Evolutionary conservation across 2,329 filamentous ascomycete species (phyloP), one percentile per base, ranked within the genome.

Genomic region (Teratosphaeriaceae sp.): DNA sequence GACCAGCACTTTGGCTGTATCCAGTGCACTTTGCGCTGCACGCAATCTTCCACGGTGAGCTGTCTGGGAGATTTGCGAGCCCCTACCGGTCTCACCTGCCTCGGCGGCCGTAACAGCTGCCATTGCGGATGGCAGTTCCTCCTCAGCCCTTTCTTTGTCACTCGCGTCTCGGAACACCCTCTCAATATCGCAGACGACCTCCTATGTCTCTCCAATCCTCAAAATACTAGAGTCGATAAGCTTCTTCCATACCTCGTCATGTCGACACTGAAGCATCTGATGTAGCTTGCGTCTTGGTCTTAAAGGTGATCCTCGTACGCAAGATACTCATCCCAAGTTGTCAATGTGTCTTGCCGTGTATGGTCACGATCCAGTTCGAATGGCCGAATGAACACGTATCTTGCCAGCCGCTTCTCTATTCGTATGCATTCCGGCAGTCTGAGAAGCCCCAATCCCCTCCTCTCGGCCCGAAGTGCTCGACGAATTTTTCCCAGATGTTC

Each of bases 261-360:
- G 27, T 30, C 27, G 27, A 30, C 27, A 30, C 27, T 30, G 27
- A 12, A 30, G 27, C 4, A 30, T 30, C 11, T 30, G 27, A 30
- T 30, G 27, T 30, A 30, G 27, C 27, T 30, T 30, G 27, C 27
- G 27, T 30, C 27, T 30, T 30, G 27, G 27, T 30, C 27, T 30
- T 30, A 12, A 13, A 13, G 11, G 13, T 4, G 4, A 30, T 30
- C 4, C 12, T 30, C 27, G 27, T 30, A 30, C 27, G 27, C 27
- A 30, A 30, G 27, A 12, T 30, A 30, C 27, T 5, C 27, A 30
- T 5, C 27, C 27, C 27, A 30, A 30, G 27, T 30, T 30, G 27
- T 30, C 27, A 5, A 30, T 12, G 27, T 30, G 27, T 30, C 27
- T 30, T 30, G 27, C 27, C 27, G 27, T 30, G 27, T 30, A 30